Base-by-base conservation (phyloP, 2,329 filamentous ascomycete species). In the Pleoardoris graminearum region DNA sequence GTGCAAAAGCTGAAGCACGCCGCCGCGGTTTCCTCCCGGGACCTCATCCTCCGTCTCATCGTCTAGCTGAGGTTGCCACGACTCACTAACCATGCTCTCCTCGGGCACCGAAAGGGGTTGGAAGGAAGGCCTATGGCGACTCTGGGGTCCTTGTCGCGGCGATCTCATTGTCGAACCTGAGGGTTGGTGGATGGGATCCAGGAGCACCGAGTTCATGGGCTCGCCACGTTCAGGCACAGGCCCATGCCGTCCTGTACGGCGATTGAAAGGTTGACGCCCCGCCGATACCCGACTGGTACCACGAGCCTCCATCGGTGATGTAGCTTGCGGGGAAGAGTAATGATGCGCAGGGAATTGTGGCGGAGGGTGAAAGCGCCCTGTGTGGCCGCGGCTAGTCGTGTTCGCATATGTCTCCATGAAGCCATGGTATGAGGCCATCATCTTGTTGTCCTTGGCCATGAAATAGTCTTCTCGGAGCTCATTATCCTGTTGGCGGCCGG, bases 351-450 rank as follows among this genome's bases (percentile, higher is more conserved):
- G 88, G 66, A 93, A 90, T 0, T 83, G 77, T 4, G 90, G 89
- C 1, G 90, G 89, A 21, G 87, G 88, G 54, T 92, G 84, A 69
- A 93, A 92, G 12, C 63, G 53, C 79, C 81, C 62, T 62, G 75
- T 47, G 74, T 73, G 50, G 7, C 60, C 59, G 7, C 61, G 57
- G 11, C 72, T 56, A 7, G 48, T 60, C 11, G 71, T 59, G 30
- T 53, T 70, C 51, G 54, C 76, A 61, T 99, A 99, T 62, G 96
- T 92, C 68, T 97, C 91, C 53, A 97, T 79, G 71, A 99, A 99
- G 2, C 92, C 91, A 66, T 94, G 92, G 70, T 97, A 94, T 0
- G 93, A 97, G 14, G 91, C 90, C n/a, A 94, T 87, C 90, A 99
- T 96, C 77, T 99, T 99, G 57, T 92, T 90, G 66, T 99, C 92